Evolutionary conservation across 345 rosid species (phyloP).

Genomic region (Erodium maritimum): DNA sequence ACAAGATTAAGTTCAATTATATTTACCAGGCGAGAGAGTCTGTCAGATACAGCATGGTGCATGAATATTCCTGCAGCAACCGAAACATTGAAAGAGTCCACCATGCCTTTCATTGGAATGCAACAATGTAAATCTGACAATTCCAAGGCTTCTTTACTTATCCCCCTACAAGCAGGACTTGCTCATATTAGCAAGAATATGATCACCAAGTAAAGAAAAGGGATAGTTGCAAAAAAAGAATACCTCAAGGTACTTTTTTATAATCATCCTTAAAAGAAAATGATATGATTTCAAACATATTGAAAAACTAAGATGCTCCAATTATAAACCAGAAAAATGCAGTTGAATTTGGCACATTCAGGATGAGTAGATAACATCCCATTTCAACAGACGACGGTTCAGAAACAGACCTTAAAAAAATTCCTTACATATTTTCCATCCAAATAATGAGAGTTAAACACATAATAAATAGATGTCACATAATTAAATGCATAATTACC

Average conservation of each 20-base stretch:
- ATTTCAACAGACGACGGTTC: background rate
- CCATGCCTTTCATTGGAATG: conserved; percentile 97
- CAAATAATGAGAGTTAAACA: background rate
- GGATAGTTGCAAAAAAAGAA: too few species aligned
- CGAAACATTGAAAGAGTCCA: conserved; percentile 91
- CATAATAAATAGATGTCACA: background rate
- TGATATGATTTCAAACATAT: background rate
- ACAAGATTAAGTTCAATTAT: background rate
- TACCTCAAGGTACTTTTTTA: too few species aligned
- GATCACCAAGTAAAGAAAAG: background rate
- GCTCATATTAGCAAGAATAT: background rate
- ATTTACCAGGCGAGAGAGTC: conserved; percentile 63
- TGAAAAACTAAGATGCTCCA: background rate
- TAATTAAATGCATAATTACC: conserved; percentile 20
- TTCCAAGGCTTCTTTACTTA: conserved; percentile 67
- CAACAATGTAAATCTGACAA: conserved; percentile 76
- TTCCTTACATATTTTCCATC: background rate
- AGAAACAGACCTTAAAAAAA: background rate
- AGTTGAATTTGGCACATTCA: background rate
- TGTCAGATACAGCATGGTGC: conserved; percentile 88
- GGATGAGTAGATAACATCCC: background rate
- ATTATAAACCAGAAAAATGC: background rate
- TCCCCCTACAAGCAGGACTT: conserved; percentile 46
- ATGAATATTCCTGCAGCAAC: conserved; percentile 90
- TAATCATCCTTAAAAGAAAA: too few species aligned